Base-by-base conservation (phyloP, 495 filamentous ascomycete genomes). In the Halenospora varia region DNA sequence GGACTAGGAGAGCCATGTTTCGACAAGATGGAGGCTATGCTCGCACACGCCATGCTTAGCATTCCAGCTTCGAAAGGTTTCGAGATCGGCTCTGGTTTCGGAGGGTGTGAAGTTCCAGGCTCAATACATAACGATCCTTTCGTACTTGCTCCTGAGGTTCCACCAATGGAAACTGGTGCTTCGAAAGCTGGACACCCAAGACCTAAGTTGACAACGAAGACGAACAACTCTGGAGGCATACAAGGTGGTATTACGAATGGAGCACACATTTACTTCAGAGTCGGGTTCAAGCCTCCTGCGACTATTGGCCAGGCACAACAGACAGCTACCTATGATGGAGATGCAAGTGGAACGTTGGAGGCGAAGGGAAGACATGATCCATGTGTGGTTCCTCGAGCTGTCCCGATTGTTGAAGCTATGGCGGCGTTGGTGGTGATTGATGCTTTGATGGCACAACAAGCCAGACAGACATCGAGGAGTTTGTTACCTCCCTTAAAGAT, bases 61-160 rank as follows among this genome's bases (percentile, higher is more conserved):
- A 95, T 98, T 69, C 95, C 94, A 10, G 94, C 94, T 4, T 96
- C 93, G 20, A 98, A 98, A 72, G 92, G 88, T 51, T 97, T 98
- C 72, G 93, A 97, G 66, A 87, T 98, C 65, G 94, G 95, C 50
- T 96, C 90, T 51, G 94, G 94, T 18, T 97, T 97, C 71, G 86
- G 83, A 44, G 92, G 92, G 52, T 91, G 87, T 65, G 86, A 92
- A 66, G 74, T 97, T 6, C 89, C 92, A 1, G 94, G 94, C 15
- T 96, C 91, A 3, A 81, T 83, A 29, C 93, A 97, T 79, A 98
- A 98, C 72, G 94, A 97, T 69, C 79, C 90, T 55, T 98, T 97
- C 70, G 75, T 94, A 49, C 68, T 83, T 18, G 68, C 76, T 0
- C 68, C 77, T 53, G 56, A 65, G 41, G 35, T 51, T 53, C 55